phyloP scores from a whole-genome alignment of 192 early-diverging fungal species.

The Entophlyctis luteolus region DNA sequence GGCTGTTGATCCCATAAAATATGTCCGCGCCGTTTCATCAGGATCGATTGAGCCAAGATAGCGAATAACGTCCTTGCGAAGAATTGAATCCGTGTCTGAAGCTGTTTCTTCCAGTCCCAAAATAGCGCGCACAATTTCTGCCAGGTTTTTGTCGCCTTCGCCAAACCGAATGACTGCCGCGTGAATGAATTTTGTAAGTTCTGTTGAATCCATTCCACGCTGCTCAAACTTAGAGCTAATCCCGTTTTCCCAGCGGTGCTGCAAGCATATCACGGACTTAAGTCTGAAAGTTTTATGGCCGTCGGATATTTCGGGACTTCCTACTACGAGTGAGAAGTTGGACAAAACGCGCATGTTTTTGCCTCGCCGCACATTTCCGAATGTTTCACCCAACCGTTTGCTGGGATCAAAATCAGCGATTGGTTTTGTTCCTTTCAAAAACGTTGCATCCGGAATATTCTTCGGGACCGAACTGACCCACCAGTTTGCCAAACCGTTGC shows the following conservation, averaged over 20 bases:
- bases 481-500: not conserved
- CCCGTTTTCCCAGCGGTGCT: not conserved
- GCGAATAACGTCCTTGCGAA: not conserved
- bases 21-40: not conserved
- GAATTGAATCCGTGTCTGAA: not conserved
- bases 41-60: not conserved
- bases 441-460: not conserved
- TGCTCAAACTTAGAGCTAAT: not conserved
- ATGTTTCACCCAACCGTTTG: not conserved
- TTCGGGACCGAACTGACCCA: not conserved
- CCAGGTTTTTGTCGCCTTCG: not conserved
- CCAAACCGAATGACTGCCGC: not conserved
- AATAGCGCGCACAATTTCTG: not conserved
- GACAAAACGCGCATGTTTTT: not conserved
- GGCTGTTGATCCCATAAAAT: not conserved
- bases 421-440: not conserved
- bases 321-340: slow-evolving; percentile 1
- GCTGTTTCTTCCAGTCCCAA: not conserved
- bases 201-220: not conserved
- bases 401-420: not conserved
- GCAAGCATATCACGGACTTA: not conserved
- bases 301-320: not conserved
- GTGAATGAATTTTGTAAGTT: not conserved
- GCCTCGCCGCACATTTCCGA: not conserved
- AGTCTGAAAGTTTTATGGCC: not conserved